Conservation (phyloP, 108 stramenopile genomes). For the Fistulifera pelliculosa region DNA sequence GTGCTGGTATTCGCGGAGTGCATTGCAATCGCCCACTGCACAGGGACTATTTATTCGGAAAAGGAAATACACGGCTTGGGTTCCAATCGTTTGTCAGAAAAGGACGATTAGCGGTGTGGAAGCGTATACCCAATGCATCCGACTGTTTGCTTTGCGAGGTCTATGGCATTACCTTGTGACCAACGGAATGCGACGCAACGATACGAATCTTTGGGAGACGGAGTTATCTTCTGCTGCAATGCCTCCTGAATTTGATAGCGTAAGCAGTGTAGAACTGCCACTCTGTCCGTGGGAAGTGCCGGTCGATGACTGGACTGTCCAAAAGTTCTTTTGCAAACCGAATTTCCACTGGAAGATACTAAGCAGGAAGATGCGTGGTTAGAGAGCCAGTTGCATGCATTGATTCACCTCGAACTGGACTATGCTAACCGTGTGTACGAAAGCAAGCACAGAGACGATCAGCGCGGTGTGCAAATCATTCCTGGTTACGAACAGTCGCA, state of each 20-base stretch:
- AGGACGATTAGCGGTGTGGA: conserved; percentile 49
- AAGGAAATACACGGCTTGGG: conserved; percentile 55
- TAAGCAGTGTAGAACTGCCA: conserved; percentile 29
- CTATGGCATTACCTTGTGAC: conserved; percentile 29
- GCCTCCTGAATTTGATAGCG: neutral
- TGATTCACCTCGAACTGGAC: conserved; percentile 48
- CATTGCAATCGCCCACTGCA: conserved; percentile 2
- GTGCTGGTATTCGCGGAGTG: conserved; percentile 40
- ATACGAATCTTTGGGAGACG: neutral
- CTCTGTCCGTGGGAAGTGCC: conserved; percentile 63
- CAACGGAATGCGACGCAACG: neutral
- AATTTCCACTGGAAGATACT: conserved; percentile 32
- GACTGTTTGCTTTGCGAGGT: conserved; percentile 65
- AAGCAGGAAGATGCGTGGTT: conserved; percentile 13
- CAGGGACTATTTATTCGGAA: conserved; percentile 21
- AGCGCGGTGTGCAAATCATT: conserved; percentile 57
- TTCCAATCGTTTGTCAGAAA: conserved; percentile 44
- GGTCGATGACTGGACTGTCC: conserved; percentile 39
- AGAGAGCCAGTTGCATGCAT: neutral
- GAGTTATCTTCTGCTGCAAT: neutral
- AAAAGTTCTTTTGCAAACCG: conserved; percentile 39
- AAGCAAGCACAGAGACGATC: conserved; percentile 73
- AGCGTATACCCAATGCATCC: conserved; percentile 69
- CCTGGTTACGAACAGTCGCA: conserved; percentile 58
- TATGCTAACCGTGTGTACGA: conserved; percentile 47